These are phyloP conservation scores for Apiotrichum porosum DNA, from an alignment of 1,284 basidiomycete genomes.

Conservation along the genomic window DNA sequence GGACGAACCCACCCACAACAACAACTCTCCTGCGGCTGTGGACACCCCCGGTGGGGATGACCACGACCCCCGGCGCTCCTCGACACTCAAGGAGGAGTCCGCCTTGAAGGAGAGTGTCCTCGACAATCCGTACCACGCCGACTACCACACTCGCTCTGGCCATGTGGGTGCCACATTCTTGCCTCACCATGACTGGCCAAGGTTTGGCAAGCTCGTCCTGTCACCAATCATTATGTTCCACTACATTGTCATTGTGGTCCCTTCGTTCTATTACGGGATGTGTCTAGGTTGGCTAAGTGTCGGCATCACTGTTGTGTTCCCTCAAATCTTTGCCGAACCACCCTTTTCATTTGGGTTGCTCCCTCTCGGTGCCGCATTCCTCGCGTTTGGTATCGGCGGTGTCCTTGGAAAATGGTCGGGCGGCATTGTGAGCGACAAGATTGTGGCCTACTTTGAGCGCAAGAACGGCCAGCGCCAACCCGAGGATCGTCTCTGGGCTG, in stretches of 20 bases:
- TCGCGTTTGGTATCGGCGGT: constrained; percentile 39
- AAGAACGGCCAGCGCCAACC: constrained; percentile 39
- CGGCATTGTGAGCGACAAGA: constrained; percentile 39
- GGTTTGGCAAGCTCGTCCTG: neutral
- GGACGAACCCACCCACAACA: neutral
- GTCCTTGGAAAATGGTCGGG: constrained; percentile 44
- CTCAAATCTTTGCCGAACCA: constrained; percentile 36
- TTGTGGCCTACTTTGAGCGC: constrained; percentile 32
- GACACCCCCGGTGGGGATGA: no score
- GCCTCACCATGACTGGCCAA: neutral
- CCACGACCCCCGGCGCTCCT: no score
- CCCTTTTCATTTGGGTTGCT: constrained; percentile 41
- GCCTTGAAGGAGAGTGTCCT: neutral
- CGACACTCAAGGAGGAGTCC: neutral
- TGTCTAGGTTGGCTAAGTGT: constrained; percentile 41
- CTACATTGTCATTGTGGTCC: constrained; percentile 31
- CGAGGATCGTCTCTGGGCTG: constrained; percentile 44
- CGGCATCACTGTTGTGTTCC: constrained; percentile 41
- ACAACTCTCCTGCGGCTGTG: neutral
- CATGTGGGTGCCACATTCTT: constrained; percentile 1
- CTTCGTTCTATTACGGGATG: constrained; percentile 42
- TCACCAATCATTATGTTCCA: neutral
- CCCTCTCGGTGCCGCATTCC: constrained; percentile 37
- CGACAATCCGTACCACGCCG: neutral
- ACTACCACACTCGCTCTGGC: neutral